Percentiles rank a stretch among this genome's conserved stretches.
Conservation (phyloP, 2,329 filamentous ascomycete genomes). For the Mollisia scopiformis region DNA sequence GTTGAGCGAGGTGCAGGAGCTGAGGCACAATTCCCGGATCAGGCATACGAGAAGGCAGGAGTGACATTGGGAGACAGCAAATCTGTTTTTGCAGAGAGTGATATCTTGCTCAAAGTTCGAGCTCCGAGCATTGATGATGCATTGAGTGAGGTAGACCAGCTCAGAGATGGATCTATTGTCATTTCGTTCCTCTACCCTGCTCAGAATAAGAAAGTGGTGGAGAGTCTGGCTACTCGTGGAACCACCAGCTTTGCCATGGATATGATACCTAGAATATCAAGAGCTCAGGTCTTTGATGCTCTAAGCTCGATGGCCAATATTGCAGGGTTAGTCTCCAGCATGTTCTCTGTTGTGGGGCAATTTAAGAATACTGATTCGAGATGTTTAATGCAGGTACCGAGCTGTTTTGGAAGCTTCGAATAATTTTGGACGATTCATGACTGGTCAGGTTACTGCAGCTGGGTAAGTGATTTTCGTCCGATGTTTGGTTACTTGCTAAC, state of each 20-base stretch:
- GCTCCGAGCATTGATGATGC: conserved; percentile 63
- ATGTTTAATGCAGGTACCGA: too few relatives aligned
- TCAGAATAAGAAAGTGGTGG: conserved; percentile 77
- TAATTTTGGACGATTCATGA: conserved; percentile 84
- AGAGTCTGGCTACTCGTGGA: conserved; percentile 70
- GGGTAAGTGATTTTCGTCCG: conserved; percentile 49
- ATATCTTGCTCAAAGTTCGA: conserved; percentile 85
- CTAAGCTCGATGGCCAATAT: conserved; percentile 93
- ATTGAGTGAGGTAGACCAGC: conserved; percentile 67
- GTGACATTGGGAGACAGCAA: conserved; percentile 71
- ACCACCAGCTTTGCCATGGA: conserved; percentile 89
- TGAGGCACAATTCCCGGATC: conserved; percentile 76
- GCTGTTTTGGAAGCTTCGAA: conserved; percentile 89
- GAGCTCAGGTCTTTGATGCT: conserved; percentile 86
- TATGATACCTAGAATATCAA: conserved; percentile 86
- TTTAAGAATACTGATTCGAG: too few relatives aligned
- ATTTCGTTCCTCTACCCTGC: conserved; percentile 84
- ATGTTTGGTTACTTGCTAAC: conserved; percentile 29
- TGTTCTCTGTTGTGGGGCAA: too few relatives aligned
- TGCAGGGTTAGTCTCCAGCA: too few relatives aligned
- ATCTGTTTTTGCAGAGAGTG: conserved; percentile 72
- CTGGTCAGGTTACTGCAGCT: conserved; percentile 87
- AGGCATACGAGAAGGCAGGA: conserved; percentile 76
- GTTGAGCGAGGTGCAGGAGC: conserved; percentile 81
- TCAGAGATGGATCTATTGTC: conserved; percentile 72